These are phyloP conservation scores for Stereum hirsutum DNA, from an alignment of 1,284 basidiomycete species.

Conservation along the genomic window DNA sequence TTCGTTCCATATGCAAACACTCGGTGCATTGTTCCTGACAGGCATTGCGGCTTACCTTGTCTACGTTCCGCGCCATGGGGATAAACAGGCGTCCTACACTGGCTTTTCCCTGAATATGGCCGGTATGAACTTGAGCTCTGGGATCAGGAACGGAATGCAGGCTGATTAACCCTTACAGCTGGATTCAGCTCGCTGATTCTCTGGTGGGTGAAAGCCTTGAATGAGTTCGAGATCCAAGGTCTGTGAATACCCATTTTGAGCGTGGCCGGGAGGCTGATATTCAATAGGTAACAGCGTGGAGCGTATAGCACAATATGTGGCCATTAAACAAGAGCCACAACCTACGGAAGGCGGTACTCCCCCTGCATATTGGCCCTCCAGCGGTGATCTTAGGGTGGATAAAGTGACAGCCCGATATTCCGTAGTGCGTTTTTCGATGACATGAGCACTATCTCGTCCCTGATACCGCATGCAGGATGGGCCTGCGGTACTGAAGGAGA, in stretches of 20 bases:
- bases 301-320: conserved; percentile 63
- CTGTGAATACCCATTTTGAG: conserved; percentile 12
- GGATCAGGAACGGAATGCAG: not conserved
- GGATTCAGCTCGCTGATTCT: conserved; percentile 47
- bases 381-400: conserved; percentile 58
- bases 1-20: conserved; percentile 38
- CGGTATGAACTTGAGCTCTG: conserved; percentile 16
- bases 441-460: not conserved
- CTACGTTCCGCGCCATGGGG: conserved; percentile 27
- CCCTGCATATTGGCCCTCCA: conserved; percentile 74
- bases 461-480: conserved; percentile 21
- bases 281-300: conserved; percentile 51
- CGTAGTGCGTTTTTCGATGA: conserved; percentile 14
- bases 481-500: conserved; percentile 35
- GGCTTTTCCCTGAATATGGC: conserved; percentile 45
- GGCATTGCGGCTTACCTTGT: conserved; percentile 45
- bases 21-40: conserved; percentile 45
- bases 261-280: conserved; percentile 1
- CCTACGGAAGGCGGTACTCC: conserved; percentile 41
- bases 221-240: conserved; percentile 54
- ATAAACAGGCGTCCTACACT: conserved; percentile 32
- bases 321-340: conserved; percentile 64
- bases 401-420: conserved; percentile 53
- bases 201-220: conserved; percentile 41
- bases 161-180: conserved; percentile 22